These are phyloP conservation scores for Gynochthodes officinalis DNA, from an alignment of 257 asterid species.

Conservation along the genomic window DNA sequence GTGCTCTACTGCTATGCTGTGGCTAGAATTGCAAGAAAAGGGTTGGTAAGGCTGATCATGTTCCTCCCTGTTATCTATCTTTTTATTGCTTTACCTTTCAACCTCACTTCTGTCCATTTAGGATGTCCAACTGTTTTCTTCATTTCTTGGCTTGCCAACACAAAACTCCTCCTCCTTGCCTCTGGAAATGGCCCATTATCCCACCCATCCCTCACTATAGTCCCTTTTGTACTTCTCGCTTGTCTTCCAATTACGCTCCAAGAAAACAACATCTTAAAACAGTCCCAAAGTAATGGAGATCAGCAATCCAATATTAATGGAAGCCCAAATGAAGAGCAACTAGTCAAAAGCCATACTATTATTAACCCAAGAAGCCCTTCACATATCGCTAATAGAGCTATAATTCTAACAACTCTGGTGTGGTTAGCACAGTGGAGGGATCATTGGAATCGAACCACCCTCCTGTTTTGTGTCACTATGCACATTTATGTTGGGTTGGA, in stretches of 20 bases:
- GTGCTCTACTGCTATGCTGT: conserved; percentile 39
- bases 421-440: conserved; percentile 11
- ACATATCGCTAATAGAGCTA: conserved; percentile 11
- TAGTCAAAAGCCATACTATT: neutral
- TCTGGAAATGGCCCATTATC: conserved; percentile 45
- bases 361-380: neutral
- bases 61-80: conserved; percentile 34
- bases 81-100: conserved; percentile 33
- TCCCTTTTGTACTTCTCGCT: conserved; percentile 25
- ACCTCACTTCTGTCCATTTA: conserved; percentile 25
- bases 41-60: conserved; percentile 33
- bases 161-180: conserved; percentile 45
- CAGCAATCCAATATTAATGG: too few species aligned
- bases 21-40: conserved; percentile 30
- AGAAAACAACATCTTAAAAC: conserved; percentile 1
- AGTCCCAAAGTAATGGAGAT: too few species aligned
- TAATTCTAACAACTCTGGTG: conserved; percentile 20
- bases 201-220: conserved; percentile 31
- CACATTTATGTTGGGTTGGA: conserved; percentile 28
- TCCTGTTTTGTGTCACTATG: conserved; percentile 20
- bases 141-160: conserved; percentile 40
- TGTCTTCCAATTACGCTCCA: conserved; percentile 30
- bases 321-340: neutral
- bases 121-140: conserved; percentile 30
- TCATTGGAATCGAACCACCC: conserved; percentile 9